Percentiles rank a stretch among this genome's conserved stretches.
Conservation (phyloP, 1,284 basidiomycete species). For the Ceratobasidium sp. region DNA sequence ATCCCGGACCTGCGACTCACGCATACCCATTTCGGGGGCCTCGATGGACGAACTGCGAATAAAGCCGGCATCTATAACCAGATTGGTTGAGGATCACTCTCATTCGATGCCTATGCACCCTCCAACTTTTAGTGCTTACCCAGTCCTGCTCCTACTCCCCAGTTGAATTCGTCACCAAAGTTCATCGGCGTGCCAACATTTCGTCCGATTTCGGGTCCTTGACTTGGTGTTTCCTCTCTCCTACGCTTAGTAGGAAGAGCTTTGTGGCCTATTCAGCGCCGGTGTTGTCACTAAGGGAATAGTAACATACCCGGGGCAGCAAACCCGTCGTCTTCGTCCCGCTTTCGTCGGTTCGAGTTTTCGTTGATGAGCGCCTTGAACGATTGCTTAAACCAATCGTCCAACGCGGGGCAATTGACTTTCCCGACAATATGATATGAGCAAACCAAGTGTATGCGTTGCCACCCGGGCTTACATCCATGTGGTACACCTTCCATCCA, state of each 20-base stretch:
- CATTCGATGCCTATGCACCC: too few relatives aligned
- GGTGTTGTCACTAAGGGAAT: background rate
- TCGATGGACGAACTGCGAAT: slow-evolving; percentile 20
- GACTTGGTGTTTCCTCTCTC: slow-evolving; percentile 35
- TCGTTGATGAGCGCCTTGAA: slow-evolving; percentile 33
- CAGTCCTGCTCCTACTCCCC: slow-evolving; percentile 2
- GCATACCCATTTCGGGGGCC: slow-evolving; percentile 44
- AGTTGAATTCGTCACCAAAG: slow-evolving; percentile 24
- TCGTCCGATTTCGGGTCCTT: slow-evolving; percentile 30
- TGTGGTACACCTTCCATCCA: slow-evolving; percentile 71
- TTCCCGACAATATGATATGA: background rate
- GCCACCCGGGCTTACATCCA: slow-evolving; percentile 57
- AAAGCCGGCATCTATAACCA: background rate
- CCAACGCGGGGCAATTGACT: slow-evolving; percentile 69
- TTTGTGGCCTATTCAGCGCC: background rate
- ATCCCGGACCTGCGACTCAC: slow-evolving; percentile 53
- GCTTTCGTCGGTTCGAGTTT: slow-evolving; percentile 20
- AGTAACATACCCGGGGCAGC: slow-evolving; percentile 19
- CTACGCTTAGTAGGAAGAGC: slow-evolving; percentile 25
- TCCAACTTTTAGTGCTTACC: too few relatives aligned
- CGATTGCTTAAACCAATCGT: slow-evolving; percentile 69
- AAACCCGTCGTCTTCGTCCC: slow-evolving; percentile 25
- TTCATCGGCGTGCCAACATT: slow-evolving; percentile 27
- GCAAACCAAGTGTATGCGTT: background rate
- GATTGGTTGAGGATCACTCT: background rate